Evolutionary conservation across 2,329 filamentous ascomycete species (phyloP), one percentile per base, ranked within the genome.

Genomic region (Calonectria montana): DNA sequence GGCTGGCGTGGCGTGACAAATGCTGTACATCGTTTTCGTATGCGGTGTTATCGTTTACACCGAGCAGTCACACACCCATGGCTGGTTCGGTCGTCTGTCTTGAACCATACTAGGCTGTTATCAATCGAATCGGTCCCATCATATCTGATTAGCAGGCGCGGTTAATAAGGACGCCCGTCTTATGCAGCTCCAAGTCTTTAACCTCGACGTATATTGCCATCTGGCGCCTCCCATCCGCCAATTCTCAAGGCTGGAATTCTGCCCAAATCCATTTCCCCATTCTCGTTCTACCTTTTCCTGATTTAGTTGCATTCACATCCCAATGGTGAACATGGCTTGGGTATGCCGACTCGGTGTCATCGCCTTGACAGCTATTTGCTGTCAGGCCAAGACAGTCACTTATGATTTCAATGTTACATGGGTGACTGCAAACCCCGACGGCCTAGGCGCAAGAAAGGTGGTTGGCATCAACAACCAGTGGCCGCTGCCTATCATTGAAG

Each of bases 391-490:
- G 63, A 89, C 85, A 0, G 85, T 91, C 41, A 87, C 83, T 2
- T 90, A 89, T 74, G 82, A 91, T 77, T 92, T 90, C 84, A 88
- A 91, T 57, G 84, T 91, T 53, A 89, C 88, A 47, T 93, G 91
- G 90, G 88, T 92, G 15, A 86, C 82, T 69, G 87, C 88, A 16
- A 88, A 89, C 65, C 92, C 92, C 0, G 92, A 93, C 83, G 90
- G 90, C 3, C 79, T 84, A 37, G 85, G 86, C 37, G 81, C 84
- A 6, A 87, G 92, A 59, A 87, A 89, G 39, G 87, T 89, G 1
- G 91, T 94, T 77, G 91, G 90, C 15, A 90, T 94, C 79, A 94
- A 94, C 77, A 87, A 87, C 12, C 80, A 89, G 80, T 92, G 91
- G 90, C 92, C 92, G 2, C 86, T 91, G 27, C 92, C 92, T 1